A percentile compares a stretch with the other conserved stretches of the same genome.
phyloP scores from a whole-genome alignment of 495 filamentous ascomycete species.

The Xylaria longipes region DNA sequence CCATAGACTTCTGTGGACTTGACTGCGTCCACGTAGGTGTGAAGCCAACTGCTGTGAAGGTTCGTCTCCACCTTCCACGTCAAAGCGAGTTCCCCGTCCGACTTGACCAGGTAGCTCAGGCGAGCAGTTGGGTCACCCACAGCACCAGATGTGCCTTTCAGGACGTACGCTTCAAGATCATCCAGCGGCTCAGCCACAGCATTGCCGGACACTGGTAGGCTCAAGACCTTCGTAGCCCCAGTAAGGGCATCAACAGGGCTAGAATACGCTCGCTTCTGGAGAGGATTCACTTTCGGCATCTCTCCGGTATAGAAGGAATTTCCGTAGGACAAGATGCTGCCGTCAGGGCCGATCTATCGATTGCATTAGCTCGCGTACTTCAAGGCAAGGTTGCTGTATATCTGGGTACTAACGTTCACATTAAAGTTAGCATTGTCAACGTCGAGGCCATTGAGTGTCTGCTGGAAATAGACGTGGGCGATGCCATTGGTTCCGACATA shows the following conservation, averaged over 20 bases:
- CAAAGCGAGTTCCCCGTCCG: slow-evolving; percentile 40
- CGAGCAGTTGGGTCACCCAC: slow-evolving; percentile 42
- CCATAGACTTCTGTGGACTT: slow-evolving; percentile 35
- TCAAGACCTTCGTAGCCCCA: slow-evolving; percentile 28
- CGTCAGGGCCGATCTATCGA: slow-evolving; percentile 39
- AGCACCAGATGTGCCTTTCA: slow-evolving; percentile 34
- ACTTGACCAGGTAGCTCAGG: slow-evolving; percentile 43
- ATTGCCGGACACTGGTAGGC: slow-evolving; percentile 30
- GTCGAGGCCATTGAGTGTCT: slow-evolving; percentile 52
- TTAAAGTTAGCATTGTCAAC: slow-evolving; percentile 57
- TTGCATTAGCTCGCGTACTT: not conserved
- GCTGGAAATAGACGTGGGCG: slow-evolving; percentile 52
- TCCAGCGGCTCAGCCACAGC: slow-evolving; percentile 30
- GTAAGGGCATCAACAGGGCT: slow-evolving; percentile 34
- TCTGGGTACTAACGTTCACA: slow-evolving; percentile 47
- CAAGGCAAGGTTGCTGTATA: not conserved
- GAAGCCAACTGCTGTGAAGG: slow-evolving; percentile 44
- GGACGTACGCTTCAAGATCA: slow-evolving; percentile 30
- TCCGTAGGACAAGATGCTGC: slow-evolving; percentile 41
- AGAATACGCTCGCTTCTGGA: slow-evolving; percentile 31
- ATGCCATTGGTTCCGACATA: slow-evolving; percentile 49
- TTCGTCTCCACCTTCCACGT: slow-evolving; percentile 51
- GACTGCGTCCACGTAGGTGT: slow-evolving; percentile 48
- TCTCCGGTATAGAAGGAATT: slow-evolving; percentile 36
- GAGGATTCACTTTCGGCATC: slow-evolving; percentile 22